A percentile compares a stretch with the other conserved stretches of the same genome.
phyloP scores from a whole-genome alignment of 345 rosid genomes.

The Populus deltoides region DNA sequence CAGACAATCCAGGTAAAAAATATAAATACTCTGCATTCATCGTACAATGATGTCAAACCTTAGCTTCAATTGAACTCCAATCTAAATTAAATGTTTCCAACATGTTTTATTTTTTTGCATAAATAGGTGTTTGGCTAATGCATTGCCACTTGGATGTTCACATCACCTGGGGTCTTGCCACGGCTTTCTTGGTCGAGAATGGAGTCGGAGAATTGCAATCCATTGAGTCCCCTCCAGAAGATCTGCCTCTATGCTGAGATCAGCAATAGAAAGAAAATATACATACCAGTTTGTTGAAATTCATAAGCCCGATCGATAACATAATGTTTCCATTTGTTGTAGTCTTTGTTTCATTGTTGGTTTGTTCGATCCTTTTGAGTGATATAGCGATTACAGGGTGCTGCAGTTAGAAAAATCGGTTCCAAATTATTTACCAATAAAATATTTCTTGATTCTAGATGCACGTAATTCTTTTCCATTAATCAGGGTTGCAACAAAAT shows the following conservation, averaged over 20 bases:
- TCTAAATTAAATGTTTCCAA: background rate
- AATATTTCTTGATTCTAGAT: slow-evolving; percentile 14
- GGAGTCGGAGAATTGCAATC: slow-evolving; percentile 26
- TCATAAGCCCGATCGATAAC: background rate
- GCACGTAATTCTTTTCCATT: slow-evolving; percentile 2
- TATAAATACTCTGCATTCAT: background rate
- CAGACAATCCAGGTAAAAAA: slow-evolving; percentile 39
- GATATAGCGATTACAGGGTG: slow-evolving; percentile 18
- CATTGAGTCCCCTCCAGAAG: slow-evolving; percentile 28
- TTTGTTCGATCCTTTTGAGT: slow-evolving; percentile 13
- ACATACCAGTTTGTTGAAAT: background rate
- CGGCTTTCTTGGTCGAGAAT: slow-evolving; percentile 31
- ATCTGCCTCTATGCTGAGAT: slow-evolving; percentile 29
- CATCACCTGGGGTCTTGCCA: slow-evolving; percentile 31
- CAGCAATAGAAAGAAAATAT: background rate
- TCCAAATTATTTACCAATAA: slow-evolving; percentile 9
- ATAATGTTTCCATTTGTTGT: background rate
- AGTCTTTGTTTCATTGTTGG: slow-evolving; percentile 2
- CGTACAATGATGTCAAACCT: background rate
- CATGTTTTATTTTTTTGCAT: background rate
- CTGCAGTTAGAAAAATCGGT: slow-evolving; percentile 5
- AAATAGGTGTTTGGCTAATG: slow-evolving; percentile 34
- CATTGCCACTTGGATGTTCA: slow-evolving; percentile 38
- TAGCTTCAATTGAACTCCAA: background rate
- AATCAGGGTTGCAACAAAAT: background rate